Evolutionary conservation across 805 yeast genomes (phyloP), one percentile per base, ranked within the genome.

Genomic region (Nakazawaea wickerhamii): DNA sequence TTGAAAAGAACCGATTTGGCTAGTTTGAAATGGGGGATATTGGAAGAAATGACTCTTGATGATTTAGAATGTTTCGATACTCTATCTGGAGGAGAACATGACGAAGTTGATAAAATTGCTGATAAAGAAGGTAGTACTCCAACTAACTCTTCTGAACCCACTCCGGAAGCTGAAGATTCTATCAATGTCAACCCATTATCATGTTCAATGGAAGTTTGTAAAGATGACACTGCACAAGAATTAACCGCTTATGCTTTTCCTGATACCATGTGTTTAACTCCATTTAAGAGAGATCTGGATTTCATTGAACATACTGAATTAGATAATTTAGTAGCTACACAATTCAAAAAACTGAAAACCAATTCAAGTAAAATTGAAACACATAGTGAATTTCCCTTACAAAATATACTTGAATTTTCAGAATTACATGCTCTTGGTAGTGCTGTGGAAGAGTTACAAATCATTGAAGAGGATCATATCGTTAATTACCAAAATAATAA

Each of bases 141-240:
- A n/a, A n/a, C n/a, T n/a, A n/a, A n/a, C n/a, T 8, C 4, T 32
- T 32, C 22, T 9, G 14, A 13, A 2, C 8, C 8, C 18, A n/a
- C 15, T 9, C 9, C 32, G 14, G 32, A 30, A 30, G n/a, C n/a
- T 2, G 4, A n/a, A 15, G 8, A 13, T n/a, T 7, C 14, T 3
- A n/a, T n/a, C n/a, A n/a, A n/a, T n/a, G n/a, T n/a, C n/a, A n/a
- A n/a, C n/a, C n/a, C n/a, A n/a, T n/a, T n/a, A n/a, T 13, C 35
- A 13, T 26, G 15, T 13, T 34, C 27, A 11, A 34, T 36, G 40
- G 40, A 27, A 13, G 26, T 19, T 5, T 26, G 33, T 17, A 36
- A 36, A 18, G 31, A 13, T 11, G 33, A 17, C 15, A 26, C 33
- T 10, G 9, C 20, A 5, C 21, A 27, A 8, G 40, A 36, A 20